Evolutionary conservation across 1,139 yeast genomes (phyloP).

Genomic region (Nakaseomyces glabratus): DNA sequence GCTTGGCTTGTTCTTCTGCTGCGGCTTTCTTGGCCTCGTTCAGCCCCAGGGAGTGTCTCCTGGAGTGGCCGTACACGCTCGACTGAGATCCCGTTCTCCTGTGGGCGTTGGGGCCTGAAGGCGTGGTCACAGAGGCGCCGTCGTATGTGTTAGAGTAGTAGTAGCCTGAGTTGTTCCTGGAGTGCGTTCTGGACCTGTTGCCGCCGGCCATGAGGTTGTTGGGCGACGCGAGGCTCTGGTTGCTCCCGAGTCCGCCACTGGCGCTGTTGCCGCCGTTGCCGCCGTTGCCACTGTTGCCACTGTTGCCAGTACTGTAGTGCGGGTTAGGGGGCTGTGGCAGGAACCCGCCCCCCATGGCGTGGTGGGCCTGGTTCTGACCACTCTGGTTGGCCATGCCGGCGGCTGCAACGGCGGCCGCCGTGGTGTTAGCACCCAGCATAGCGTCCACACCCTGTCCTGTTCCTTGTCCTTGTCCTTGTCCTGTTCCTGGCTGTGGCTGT

Average conservation of each 20-base stretch:
- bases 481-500: too few relatives aligned
- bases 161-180: slow-evolving; percentile 29
- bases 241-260: too few relatives aligned
- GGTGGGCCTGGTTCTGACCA: slow-evolving; percentile 10
- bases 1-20: slow-evolving; percentile 71
- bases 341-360: slow-evolving; percentile 7
- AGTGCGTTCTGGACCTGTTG: slow-evolving; percentile 29
- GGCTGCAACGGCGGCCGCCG: slow-evolving; percentile 8
- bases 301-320: slow-evolving; percentile 26
- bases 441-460: too few relatives aligned
- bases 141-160: slow-evolving; percentile 25
- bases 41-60: slow-evolving; percentile 88
- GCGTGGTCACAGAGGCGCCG: slow-evolving; percentile 18
- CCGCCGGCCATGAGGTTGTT: slow-evolving; percentile 14
- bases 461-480: too few relatives aligned
- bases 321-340: slow-evolving; percentile 25
- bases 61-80: slow-evolving; percentile 53
- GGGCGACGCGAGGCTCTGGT: slow-evolving; percentile 12
- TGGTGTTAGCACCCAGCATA: neutral
- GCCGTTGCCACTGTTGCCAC: too few relatives aligned
- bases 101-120: slow-evolving; percentile 23
- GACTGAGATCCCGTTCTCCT: slow-evolving; percentile 33
- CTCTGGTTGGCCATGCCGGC: slow-evolving; percentile 8
- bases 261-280: too few relatives aligned
- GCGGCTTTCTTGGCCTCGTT: slow-evolving; percentile 97